Evolutionary conservation across 805 yeast species (phyloP), one percentile per base, ranked within the genome.

Genomic region (Cyberlindnera lachancei): DNA sequence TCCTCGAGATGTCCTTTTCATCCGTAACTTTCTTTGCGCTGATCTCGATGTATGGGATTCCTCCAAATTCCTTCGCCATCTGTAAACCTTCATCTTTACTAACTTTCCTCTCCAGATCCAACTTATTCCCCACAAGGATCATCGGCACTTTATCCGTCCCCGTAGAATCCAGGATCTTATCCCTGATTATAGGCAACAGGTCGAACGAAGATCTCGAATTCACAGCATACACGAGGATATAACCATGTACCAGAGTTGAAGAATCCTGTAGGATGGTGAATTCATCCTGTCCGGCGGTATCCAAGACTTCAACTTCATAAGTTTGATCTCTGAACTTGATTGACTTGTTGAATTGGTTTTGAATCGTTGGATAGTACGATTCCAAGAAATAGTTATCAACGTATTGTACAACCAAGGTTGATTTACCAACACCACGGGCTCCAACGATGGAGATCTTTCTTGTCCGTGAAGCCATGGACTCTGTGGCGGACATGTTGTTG

Each of bases 241-340:
- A 82, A 1, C 95, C 96, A 49, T 84, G 92, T 29, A 81, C 79
- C 30, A 84, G 60, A 34, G 82, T 79, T 11, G 31, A 22, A 45
- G 82, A 81, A 55, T 82, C 85, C 47, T 76, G 82, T 58, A 87
- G 70, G 42, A 83, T 74, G 30, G 85, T 73, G 53, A 79, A 83
- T 61, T 86, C 95, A 56, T 86, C 95, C 61, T 85, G 94, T 7
- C 96, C 96, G 1, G 95, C 95, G 0, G 96, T 87, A 52, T 87
- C 96, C 38, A 86, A 63, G 33, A 87, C 82, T 54, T 86, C 95
- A 17, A 88, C 73, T 33, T 78, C 77, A 53, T 81, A 87, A 33
- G 79, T 83, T 45, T 76, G 79, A 40, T 80, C 81, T 39, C 80
- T 73, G 55, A 79, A 73, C 37, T 66, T 68, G 50, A 86, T 68